Evolutionary conservation across 2,329 filamentous ascomycete species (phyloP), one percentile per base, ranked within the genome.

Genomic region (Colletotrichum incanum): DNA sequence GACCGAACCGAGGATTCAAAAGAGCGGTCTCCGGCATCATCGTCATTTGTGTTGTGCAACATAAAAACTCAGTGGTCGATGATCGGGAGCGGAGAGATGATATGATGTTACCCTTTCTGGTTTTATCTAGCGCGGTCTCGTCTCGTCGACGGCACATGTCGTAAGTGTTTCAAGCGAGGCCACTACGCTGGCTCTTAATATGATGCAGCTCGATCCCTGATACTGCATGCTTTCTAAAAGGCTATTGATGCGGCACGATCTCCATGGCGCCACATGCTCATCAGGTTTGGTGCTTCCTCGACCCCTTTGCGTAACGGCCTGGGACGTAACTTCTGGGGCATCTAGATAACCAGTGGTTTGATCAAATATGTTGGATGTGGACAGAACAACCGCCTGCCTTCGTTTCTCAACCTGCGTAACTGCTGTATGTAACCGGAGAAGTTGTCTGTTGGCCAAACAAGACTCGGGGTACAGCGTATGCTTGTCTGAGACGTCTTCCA

Each of bases 371-470:
- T 50, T 45, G 58, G 56, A 45, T 59, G 71, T 63, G 45, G 61
- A 61, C 71, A 56, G 56, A 63, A 49, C 39, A 52, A 52, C 67
- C 55, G 67, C 62, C 67, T 47, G 62, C 50, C 54, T 55, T 64
- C 49, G 60, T 45, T 34, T 39, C 34, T 66, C 67, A 31, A 20
- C 45, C 34, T 45, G 61, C 26, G 62, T 49, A 50, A 34, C 54
- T 71, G 34, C 61, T 73, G 67, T 73, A 67, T 58, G 71, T 73
- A 73, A 72, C 67, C 61, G 71, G 66, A 31, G 50, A 62, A 31
- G 47, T 52, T 67, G 67, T 52, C 55, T 71, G 28, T 59, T 43
- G 60, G 49, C 60, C 61, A 71, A 71, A 71, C 71, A 28, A 62
- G 45, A 52, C 49, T 72, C 61, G 26, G n/a, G 62, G 60, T 58